Evolutionary conservation across 2,329 filamentous ascomycete species (phyloP).

Genomic region (Cordyceps farinosa): DNA sequence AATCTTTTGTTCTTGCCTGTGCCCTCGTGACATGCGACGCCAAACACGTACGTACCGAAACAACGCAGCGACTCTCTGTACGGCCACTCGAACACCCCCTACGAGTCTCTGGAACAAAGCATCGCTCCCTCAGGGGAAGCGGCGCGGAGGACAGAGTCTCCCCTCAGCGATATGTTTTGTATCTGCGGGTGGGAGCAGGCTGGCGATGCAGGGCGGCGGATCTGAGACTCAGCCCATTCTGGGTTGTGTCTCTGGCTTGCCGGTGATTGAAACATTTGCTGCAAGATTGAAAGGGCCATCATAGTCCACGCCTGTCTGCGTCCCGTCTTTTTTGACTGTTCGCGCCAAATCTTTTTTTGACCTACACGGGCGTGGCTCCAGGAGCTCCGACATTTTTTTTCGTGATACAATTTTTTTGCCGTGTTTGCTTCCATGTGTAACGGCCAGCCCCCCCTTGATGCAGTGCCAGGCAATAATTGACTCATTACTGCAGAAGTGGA

Average conservation of each 20-base stretch:
- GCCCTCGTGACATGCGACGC: not conserved
- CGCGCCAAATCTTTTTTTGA: conserved; percentile 19
- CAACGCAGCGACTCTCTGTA: conserved; percentile 18
- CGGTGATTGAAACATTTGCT: conserved; percentile 28
- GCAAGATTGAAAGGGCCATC: conserved; percentile 49
- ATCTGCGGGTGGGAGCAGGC: conserved; percentile 33
- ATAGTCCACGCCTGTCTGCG: conserved; percentile 49
- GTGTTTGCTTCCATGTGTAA: not conserved
- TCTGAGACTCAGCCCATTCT: conserved; percentile 12
- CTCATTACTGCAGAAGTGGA: not conserved
- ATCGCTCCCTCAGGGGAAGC: not conserved
- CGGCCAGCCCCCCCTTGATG: not conserved
- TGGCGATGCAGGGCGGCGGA: conserved; percentile 25
- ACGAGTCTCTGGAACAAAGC: conserved; percentile 16
- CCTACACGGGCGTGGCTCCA: conserved; percentile 50
- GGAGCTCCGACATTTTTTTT: conserved; percentile 42
- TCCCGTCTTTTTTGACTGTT: not conserved
- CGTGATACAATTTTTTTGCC: not conserved
- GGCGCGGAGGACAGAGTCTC: conserved; percentile 29
- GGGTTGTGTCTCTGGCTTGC: conserved; percentile 11
- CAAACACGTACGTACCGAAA: not conserved
- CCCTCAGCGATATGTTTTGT: conserved; percentile 36
- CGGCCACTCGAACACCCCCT: conserved; percentile 13
- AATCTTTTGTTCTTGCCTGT: not conserved
- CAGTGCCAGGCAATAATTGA: not conserved